A percentile compares a stretch with the other conserved stretches of the same genome.
phyloP scores from a whole-genome alignment of 306 rosid species.

The Senna tora region DNA sequence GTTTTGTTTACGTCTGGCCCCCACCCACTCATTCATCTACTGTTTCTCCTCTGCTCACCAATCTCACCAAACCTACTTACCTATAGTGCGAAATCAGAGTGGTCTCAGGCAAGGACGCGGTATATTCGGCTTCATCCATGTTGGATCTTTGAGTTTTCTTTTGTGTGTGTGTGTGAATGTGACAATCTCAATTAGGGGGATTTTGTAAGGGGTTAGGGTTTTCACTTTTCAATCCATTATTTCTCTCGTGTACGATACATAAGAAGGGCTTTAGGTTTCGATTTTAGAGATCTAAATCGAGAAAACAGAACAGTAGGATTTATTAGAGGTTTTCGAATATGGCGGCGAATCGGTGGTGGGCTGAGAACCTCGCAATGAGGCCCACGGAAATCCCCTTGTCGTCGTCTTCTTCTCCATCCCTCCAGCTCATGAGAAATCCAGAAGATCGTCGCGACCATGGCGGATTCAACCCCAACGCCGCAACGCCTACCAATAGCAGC shows the following conservation, averaged over 20 bases:
- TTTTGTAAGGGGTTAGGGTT: conserved; percentile 38
- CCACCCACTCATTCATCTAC: not conserved
- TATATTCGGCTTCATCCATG: not conserved
- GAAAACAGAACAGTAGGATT: not conserved
- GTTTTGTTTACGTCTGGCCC: not conserved
- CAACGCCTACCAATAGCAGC: conserved; percentile 33
- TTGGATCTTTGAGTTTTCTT: not conserved
- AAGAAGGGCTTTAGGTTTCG: conserved; percentile 29
- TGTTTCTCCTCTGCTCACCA: not conserved
- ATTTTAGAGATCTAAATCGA: conserved; percentile 31
- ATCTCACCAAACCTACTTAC: no score
- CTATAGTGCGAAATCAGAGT: no score
- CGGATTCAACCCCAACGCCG: conserved; percentile 5
- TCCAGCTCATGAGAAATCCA: conserved; percentile 51
- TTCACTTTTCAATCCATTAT: no score
- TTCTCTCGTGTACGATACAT: no score
- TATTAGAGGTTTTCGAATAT: conserved; percentile 30
- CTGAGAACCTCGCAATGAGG: conserved; percentile 63
- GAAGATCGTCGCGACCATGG: conserved; percentile 47
- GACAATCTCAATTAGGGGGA: conserved; percentile 21
- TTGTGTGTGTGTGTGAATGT: conserved; percentile 43
- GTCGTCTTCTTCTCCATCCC: conserved; percentile 53
- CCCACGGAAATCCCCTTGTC: conserved; percentile 53
- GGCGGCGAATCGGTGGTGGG: conserved; percentile 96
- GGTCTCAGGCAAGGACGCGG: not conserved